phyloP scores from a whole-genome alignment of 345 rosid genomes.

The Eucalyptus pauciflora region DNA sequence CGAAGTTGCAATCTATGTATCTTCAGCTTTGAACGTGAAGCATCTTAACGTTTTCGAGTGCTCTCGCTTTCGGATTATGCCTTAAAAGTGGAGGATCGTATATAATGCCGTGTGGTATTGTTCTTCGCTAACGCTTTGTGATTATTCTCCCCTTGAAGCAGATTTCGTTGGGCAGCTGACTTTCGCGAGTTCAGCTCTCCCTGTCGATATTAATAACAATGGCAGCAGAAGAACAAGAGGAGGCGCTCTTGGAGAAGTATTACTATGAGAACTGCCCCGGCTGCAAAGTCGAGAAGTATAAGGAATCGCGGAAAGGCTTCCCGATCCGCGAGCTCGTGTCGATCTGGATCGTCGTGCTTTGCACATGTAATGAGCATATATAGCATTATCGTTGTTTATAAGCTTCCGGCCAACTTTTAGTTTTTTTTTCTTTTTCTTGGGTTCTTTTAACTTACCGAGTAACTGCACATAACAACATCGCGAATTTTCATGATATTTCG shows the following conservation, averaged over 20 bases:
- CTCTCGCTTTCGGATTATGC: neutral
- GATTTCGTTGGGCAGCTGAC: neutral
- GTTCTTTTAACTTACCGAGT: neutral
- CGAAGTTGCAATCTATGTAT: neutral
- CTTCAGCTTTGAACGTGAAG: neutral
- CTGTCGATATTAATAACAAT: neutral
- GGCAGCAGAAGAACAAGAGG: neutral
- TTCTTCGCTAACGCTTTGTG: neutral
- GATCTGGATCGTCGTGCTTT: slow-evolving; percentile 68
- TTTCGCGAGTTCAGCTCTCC: neutral
- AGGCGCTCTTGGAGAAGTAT: slow-evolving; percentile 39
- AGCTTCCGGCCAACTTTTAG: neutral
- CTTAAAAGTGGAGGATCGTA: neutral
- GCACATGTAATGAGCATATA: slow-evolving; percentile 27
- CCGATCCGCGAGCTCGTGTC: slow-evolving; percentile 50
- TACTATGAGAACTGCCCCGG: slow-evolving; percentile 74
- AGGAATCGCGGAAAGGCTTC: slow-evolving; percentile 35
- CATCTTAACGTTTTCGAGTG: neutral
- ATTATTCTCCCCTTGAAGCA: neutral
- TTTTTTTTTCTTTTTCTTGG: neutral
- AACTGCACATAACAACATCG: neutral
- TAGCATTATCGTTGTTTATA: neutral
- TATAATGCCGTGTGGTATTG: neutral
- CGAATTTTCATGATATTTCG: neutral
- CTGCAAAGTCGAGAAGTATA: slow-evolving; percentile 57